Evolutionary conservation across 352 stramenopile species (phyloP), one percentile per base, ranked within the genome.

Genomic region (Globisporangium recalcitrans): DNA sequence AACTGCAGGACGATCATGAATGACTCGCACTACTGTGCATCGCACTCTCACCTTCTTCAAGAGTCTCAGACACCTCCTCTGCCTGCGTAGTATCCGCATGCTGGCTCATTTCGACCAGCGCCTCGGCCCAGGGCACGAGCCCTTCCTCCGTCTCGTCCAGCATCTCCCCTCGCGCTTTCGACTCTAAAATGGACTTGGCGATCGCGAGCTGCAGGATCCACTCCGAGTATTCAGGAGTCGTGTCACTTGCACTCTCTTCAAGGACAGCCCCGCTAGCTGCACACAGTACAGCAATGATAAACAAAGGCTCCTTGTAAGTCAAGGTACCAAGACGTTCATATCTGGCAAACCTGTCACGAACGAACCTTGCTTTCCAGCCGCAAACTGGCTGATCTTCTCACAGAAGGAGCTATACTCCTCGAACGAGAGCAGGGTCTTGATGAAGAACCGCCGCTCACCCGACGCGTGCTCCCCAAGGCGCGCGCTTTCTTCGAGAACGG

Each of bases 401-500:
- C 70, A 73, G n/a, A 93, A 93, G 10, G 73, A 67, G 22, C 73
- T 68, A 59, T 79, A 93, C 58, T 88, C 70, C 44, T 91, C 78
- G 52, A 89, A 90, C 16, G 84, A 74, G 10, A 93, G 70, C 48
- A 91, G 70, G 27, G 74, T 90, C 65, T 90, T 77, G 66, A 93
- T 77, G 53, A 87, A 82, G 49, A 88, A 85, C 4, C 67, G 64
- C 10, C 78, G 74, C 52, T 90, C 81, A 1, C 68, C 72, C 10
- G 75, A 73, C 21, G 78, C 26, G 22, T 71, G 59, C 13, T 52
- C 62, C 27, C 74, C 71, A 4, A 71, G 72, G 1, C 62, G 70
- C 26, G 74, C 60, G 29, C 73, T 80, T 5, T 80, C 67, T 19
- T 88, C 44, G 2, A 93, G 66, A 1, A 75, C 74, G 2, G 57